A percentile compares a stretch with the other conserved stretches of the same genome.
phyloP scores from a whole-genome alignment of 1,139 yeast genomes.

The Wickerhamomyces sp. region DNA sequence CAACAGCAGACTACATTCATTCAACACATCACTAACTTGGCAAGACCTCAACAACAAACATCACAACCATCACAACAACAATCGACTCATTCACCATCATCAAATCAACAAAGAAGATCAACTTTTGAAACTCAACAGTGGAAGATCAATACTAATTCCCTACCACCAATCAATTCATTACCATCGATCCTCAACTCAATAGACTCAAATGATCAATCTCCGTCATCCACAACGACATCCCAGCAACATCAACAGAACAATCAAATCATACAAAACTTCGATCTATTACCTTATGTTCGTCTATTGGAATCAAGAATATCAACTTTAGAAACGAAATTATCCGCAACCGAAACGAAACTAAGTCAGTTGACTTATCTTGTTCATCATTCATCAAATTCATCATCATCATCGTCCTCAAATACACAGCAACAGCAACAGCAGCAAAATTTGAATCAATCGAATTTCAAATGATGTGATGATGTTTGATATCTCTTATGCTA shows the following conservation, averaged over 20 bases:
- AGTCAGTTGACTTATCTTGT: slow-evolving; percentile 27
- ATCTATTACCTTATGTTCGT: slow-evolving; percentile 18
- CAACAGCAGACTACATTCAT: not conserved
- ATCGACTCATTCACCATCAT: not conserved
- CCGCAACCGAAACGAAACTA: slow-evolving; percentile 22
- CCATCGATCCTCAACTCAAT: slow-evolving; percentile 5
- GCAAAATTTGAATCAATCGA: too few relatives aligned
- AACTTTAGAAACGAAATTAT: slow-evolving; percentile 33
- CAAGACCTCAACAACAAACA: not conserved
- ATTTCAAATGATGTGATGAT: too few relatives aligned
- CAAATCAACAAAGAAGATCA: not conserved
- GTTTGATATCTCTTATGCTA: too few relatives aligned
- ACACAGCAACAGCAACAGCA: too few relatives aligned
- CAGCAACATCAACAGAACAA: not conserved
- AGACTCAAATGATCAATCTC: not conserved
- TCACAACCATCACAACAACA: not conserved
- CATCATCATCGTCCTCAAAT: too few relatives aligned
- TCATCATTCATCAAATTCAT: too few relatives aligned
- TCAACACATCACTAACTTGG: not conserved
- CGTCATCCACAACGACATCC: not conserved
- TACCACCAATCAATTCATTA: slow-evolving; percentile 12
- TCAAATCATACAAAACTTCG: slow-evolving; percentile 2
- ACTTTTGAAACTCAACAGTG: slow-evolving; percentile 11
- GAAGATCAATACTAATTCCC: slow-evolving; percentile 9
- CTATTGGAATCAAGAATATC: slow-evolving; percentile 19